Evolutionary conservation across 805 yeast genomes (phyloP).

Genomic region (Candida nitratophila): DNA sequence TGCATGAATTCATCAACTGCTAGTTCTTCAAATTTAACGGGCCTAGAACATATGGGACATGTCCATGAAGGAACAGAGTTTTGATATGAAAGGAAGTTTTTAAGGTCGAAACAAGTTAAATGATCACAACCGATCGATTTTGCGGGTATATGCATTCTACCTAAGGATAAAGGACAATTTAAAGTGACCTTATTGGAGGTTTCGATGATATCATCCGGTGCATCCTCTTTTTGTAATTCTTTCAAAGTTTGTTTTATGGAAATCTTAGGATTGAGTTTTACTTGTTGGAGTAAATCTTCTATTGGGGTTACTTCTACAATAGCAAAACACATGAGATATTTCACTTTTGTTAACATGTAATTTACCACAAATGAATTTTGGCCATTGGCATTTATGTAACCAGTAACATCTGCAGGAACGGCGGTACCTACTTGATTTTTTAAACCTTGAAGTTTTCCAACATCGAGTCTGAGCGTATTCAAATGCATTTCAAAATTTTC

Average conservation of each 20-base stretch:
- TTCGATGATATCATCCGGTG: conserved; percentile 67
- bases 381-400: conserved; percentile 22
- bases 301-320: conserved; percentile 45
- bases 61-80: conserved; percentile 77
- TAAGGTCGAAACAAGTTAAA: conserved; percentile 82
- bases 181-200: conserved; percentile 60
- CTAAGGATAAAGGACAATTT: conserved; percentile 72
- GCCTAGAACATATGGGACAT: conserved; percentile 74
- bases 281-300: conserved; percentile 31
- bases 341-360: conserved; percentile 50
- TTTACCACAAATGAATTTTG: conserved; percentile 41
- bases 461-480: conserved; percentile 44
- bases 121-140: conserved; percentile 70
- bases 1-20: conserved; percentile 68
- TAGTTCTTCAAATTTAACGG: conserved; percentile 47
- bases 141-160: conserved; percentile 64
- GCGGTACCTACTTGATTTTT: conserved; percentile 75
- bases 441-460: conserved; percentile 56
- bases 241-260: conserved; percentile 42
- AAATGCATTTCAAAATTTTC: conserved; percentile 59
- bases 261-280: conserved; percentile 41
- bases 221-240: conserved; percentile 26
- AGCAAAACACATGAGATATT: conserved; percentile 48
- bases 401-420: conserved; percentile 73
- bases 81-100: conserved; percentile 67